Evolutionary conservation across 805 yeast genomes (phyloP), one percentile per base, ranked within the genome.

Genomic region (Sugiyamaella smithiae): DNA sequence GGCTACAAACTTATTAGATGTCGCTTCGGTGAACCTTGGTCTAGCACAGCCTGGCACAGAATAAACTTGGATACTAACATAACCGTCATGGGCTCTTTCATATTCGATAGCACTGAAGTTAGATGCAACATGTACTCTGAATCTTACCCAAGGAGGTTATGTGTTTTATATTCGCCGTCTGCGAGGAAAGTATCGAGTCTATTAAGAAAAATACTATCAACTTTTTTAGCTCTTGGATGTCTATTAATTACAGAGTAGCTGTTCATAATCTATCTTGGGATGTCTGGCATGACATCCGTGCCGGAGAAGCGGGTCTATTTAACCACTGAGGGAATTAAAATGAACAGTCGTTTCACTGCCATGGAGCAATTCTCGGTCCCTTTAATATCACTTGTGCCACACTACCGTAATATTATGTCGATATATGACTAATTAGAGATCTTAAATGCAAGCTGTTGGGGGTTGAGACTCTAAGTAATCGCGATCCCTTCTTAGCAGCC

Each of bases 191-290:
- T 91, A 41, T 85, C 73, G 53, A 88, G 70, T 43, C 96, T 73
- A 59, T 78, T 75, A 55, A 77, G 82, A 63, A 84, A 88, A 50
- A 88, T 77, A 31, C 78, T 75, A 60, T 88, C 90, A 36, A 88
- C 80, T 52, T 89, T 88, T 62, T 86, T 85, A 57, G 86, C 82
- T 31, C 77, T 80, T 2, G 95, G 95, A 19, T 65, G 66, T 29
- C 65, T 63, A 61, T 75, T 80, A 36, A 68, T 50, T 33, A 59
- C 65, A n/a, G n/a, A n/a, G n/a, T n/a, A n/a, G n/a, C n/a, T n/a
- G n/a, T n/a, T n/a, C n/a, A n/a, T n/a, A n/a, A n/a, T n/a, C n/a
- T n/a, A n/a, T n/a, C n/a, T n/a, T n/a, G n/a, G n/a, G n/a, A n/a
- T n/a, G n/a, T n/a, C n/a, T n/a, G n/a, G n/a, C n/a, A n/a, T n/a